Base-by-base conservation (phyloP, 257 asterid genomes). In the Fraxinus anomala region DNA sequence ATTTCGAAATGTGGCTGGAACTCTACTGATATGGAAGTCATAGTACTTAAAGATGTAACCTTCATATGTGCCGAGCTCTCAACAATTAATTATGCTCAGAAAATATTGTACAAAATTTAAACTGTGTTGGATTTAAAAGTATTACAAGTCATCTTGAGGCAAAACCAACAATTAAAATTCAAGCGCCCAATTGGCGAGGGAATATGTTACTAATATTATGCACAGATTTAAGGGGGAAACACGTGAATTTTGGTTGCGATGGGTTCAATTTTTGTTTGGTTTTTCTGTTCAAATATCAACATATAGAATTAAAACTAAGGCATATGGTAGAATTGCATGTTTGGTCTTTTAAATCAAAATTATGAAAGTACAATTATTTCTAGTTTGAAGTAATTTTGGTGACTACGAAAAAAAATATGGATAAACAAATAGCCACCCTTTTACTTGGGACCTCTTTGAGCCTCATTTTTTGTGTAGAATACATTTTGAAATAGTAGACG, bases 141-240 rank as follows among this genome's bases (percentile, higher is more conserved):
- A 47, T 47, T 47, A 16, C 59, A 47, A 4, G 59, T 47, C 59
- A 5, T 47, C 59, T 42, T 2, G 34, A 17, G 73, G 70, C n/a
- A 28, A 65, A 40, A 70, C 47, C 4, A 68, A 17, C n/a, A 47
- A 21, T 73, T 36, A 69, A 6, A 74, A 26, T 40, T 61, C 54
- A 40, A 21, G 59, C 24, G 67, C 70, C 78, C 42, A 66, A 78
- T 30, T 44, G 7, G 3, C 51, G 5, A 63, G 69, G 59, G 47
- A 54, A 39, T 65, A 31, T 69, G 24, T 26, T 26, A 73, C 56
- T 12, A 11, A 31, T 51, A 63, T 49, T 33, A 31, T 19, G 67
- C 40, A 40, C 31, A 65, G 40, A 74, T 17, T 26, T 31, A 37
- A 47, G 14, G 26, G 26, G 26, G 21, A 68, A 19, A 30, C 74